A percentile compares a stretch with the other conserved stretches of the same genome.
These are phyloP conservation scores for Sarocladium kiliense DNA, from an alignment of 2,329 filamentous ascomycete genomes.

Conservation along the genomic window DNA sequence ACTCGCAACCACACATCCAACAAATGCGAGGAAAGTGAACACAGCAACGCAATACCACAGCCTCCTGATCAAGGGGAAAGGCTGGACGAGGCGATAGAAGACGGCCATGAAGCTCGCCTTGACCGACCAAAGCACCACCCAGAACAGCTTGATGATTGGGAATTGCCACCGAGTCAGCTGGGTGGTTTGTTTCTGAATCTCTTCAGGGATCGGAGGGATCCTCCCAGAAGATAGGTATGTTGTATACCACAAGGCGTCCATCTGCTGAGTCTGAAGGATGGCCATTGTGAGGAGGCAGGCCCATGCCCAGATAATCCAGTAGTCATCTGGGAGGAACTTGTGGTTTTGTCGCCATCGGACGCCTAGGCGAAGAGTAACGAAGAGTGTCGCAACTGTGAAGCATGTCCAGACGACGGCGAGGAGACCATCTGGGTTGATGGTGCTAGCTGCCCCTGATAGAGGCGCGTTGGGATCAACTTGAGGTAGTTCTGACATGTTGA, in stretches of 20 bases:
- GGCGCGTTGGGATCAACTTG: constrained; percentile 12
- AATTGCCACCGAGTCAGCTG: constrained; percentile 16
- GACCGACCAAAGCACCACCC: constrained; percentile 18
- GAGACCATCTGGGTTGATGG: constrained; percentile 13
- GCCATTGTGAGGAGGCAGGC: constrained; percentile 18
- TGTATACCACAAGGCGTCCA: constrained; percentile 15
- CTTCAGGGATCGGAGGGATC: constrained; percentile 7
- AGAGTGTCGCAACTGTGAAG: constrained; percentile 20
- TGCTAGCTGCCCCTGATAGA: constrained; percentile 12
- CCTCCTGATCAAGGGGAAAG: constrained; percentile 12
- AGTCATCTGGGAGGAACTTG: constrained; percentile 21
- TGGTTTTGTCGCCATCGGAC: constrained; percentile 20
- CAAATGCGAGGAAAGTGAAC: constrained; percentile 15
- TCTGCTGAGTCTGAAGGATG: constrained; percentile 16
- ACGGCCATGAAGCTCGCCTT: constrained; percentile 19
- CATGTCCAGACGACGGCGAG: constrained; percentile 23
- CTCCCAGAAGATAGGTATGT: constrained; percentile 13
- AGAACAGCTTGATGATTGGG: constrained; percentile 19
- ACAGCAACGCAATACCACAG: constrained; percentile 16
- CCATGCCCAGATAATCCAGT: constrained; percentile 24
- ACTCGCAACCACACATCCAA: constrained; percentile 15
- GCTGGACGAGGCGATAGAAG: constrained; percentile 16
- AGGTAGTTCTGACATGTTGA: constrained; percentile 6
- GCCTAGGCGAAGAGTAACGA: constrained; percentile 20
- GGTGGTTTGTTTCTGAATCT: not conserved